Evolutionary conservation across 225 moss, liverwort and hornwort genomes (phyloP).

Genomic region (Polytrichum formosum): DNA sequence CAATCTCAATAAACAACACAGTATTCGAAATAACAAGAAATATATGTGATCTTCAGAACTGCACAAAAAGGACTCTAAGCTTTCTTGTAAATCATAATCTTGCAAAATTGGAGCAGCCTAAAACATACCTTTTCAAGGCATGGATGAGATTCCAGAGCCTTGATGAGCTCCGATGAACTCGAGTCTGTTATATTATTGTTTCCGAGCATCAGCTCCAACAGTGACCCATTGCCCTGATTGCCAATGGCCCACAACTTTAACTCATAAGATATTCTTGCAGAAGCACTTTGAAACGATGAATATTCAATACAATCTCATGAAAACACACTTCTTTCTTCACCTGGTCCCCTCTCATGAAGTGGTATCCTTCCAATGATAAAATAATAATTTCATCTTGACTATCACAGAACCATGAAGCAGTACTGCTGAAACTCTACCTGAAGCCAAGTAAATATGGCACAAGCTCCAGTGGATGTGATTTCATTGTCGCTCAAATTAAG

Average conservation of each 20-base stretch:
- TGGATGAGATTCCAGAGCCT: conserved; percentile 40
- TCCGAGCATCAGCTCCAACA: conserved; percentile 47
- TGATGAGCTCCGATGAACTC: conserved; percentile 26
- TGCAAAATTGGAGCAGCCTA: neutral
- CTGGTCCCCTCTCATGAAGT: too few species aligned
- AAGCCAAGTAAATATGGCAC: conserved; percentile 45
- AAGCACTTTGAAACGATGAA: neutral
- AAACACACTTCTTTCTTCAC: too few species aligned
- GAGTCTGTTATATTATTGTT: conserved; percentile 52
- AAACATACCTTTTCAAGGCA: conserved; percentile 40
- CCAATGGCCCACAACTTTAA: conserved; percentile 11
- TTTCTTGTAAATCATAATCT: neutral
- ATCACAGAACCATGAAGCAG: neutral
- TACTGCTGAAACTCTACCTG: conserved; percentile 23
- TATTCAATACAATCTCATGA: too few species aligned
- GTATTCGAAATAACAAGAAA: too few species aligned
- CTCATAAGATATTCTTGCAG: neutral
- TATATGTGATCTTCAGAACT: too few species aligned
- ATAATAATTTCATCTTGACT: neutral
- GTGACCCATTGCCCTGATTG: conserved; percentile 41
- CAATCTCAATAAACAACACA: too few species aligned
- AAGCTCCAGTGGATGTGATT: conserved; percentile 46
- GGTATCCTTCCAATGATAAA: too few species aligned
- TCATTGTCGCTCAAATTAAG: conserved; percentile 53
- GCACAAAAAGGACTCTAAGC: neutral